These are phyloP conservation scores for Phytophthora tentaculata DNA, from an alignment of 352 stramenopile species.

Conservation along the genomic window DNA sequence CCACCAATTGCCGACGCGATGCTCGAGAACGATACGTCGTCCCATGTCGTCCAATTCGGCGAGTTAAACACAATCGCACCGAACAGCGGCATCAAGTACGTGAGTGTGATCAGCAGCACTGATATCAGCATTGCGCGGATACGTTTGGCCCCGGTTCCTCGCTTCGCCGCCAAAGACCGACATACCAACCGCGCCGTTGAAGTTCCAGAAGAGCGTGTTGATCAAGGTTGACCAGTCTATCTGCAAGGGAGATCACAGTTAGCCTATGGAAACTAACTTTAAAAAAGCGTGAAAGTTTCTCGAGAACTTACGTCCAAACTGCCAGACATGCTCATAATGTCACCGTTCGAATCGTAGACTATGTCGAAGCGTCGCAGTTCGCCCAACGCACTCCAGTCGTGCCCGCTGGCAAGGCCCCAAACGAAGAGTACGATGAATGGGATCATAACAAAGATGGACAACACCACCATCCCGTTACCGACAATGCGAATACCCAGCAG, in stretches of 20 bases:
- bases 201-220: constrained; percentile 98
- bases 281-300: background rate
- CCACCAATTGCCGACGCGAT: constrained; percentile 87
- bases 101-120: constrained; percentile 80
- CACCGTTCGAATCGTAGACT: constrained; percentile 38
- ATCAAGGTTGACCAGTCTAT: constrained; percentile 75
- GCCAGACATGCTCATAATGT: constrained; percentile 49
- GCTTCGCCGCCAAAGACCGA: constrained; percentile 92
- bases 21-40: constrained; percentile 90
- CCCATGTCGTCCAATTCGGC: constrained; percentile 84
- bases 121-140: constrained; percentile 86
- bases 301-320: constrained; percentile 25
- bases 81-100: constrained; percentile 91
- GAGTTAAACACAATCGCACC: constrained; percentile 74
- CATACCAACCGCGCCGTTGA: constrained; percentile 91
- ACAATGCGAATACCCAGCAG: constrained; percentile 82
- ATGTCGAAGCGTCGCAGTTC: constrained; percentile 48
- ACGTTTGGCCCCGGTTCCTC: constrained; percentile 73
- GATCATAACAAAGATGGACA: constrained; percentile 90
- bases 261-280: background rate
- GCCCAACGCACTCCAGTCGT: constrained; percentile 47
- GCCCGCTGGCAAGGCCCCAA: constrained; percentile 39
- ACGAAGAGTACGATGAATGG: constrained; percentile 89
- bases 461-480: constrained; percentile 71
- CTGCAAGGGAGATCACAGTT: constrained; percentile 6